Conservation (phyloP, 345 rosid species). For the Odontarrhena argentea region DNA sequence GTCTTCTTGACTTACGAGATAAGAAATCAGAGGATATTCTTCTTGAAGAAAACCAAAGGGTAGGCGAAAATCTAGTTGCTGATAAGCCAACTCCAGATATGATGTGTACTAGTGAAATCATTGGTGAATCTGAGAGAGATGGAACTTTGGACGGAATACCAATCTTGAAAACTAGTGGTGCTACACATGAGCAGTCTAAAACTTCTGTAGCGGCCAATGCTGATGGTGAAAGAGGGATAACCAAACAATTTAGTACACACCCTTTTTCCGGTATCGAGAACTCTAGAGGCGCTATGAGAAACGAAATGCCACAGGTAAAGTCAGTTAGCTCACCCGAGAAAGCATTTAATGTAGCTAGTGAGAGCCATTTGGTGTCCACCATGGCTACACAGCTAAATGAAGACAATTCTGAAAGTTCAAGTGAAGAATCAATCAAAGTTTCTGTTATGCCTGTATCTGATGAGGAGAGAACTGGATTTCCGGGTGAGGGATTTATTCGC, state of each 20-base stretch:
- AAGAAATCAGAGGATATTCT: slow-evolving; percentile 32
- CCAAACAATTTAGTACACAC: slow-evolving; percentile 35
- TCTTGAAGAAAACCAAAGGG: slow-evolving; percentile 39
- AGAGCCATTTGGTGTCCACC: slow-evolving; percentile 40
- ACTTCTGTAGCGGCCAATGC: slow-evolving; percentile 31
- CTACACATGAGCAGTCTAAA: slow-evolving; percentile 37
- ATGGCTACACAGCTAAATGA: slow-evolving; percentile 36
- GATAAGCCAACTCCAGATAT: slow-evolving; percentile 28
- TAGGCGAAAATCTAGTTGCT: slow-evolving; percentile 21
- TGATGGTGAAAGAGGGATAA: slow-evolving; percentile 29
- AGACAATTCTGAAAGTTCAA: slow-evolving; percentile 35
- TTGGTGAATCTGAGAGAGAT: slow-evolving; percentile 33
- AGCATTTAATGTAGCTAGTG: slow-evolving; percentile 39
- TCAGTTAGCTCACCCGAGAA: slow-evolving; percentile 36
- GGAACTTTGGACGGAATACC: slow-evolving; percentile 35
- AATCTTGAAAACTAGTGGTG: slow-evolving; percentile 34
- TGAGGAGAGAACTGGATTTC: slow-evolving; percentile 39
- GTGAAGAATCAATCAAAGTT: slow-evolving; percentile 36
- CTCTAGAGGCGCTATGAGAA: slow-evolving; percentile 21
- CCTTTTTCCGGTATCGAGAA: slow-evolving; percentile 37
- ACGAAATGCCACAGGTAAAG: slow-evolving; percentile 35
- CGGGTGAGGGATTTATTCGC: slow-evolving; percentile 33
- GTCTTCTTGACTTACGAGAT: slow-evolving; percentile 58
- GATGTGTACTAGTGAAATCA: slow-evolving; percentile 34
- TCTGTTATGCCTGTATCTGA: slow-evolving; percentile 36